Conservation (phyloP, 176 grass and related monocot genomes). For the barley (Hordeum vulgare) region DNA sequence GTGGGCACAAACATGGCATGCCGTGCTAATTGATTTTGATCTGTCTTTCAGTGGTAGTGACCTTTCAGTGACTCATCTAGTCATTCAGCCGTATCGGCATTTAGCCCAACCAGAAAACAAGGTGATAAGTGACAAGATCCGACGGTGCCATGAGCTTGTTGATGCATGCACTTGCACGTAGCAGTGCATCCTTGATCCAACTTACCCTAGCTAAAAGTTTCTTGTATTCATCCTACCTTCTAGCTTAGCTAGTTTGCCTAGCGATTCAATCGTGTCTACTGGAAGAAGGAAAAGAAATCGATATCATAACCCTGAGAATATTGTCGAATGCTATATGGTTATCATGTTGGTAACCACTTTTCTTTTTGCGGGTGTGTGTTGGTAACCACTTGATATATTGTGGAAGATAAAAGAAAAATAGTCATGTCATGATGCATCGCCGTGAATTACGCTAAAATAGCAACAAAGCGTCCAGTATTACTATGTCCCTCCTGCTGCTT, state of each 20-base stretch:
- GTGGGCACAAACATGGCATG: not conserved
- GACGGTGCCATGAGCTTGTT: not conserved
- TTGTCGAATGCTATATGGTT: conserved; percentile 11
- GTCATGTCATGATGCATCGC: not conserved
- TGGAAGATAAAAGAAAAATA: not conserved
- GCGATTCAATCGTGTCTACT: not conserved
- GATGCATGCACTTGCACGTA: conserved; percentile 11
- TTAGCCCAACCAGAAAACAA: not conserved
- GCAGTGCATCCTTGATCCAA: not conserved
- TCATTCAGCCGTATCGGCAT: conserved; percentile 16
- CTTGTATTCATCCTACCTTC: not conserved
- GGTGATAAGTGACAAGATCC: conserved; percentile 2
- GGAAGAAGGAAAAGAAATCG: not conserved
- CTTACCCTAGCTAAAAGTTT: not conserved
- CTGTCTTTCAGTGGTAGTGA: not conserved
- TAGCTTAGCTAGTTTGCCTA: not conserved
- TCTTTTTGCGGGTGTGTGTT: too few species aligned
- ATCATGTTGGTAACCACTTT: not conserved
- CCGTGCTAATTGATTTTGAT: not conserved
- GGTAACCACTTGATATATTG: not conserved
- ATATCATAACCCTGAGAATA: not conserved
- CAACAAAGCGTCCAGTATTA: too few species aligned
- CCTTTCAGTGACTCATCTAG: conserved; percentile 36
- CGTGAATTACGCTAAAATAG: not conserved
- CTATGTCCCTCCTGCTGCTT: too few species aligned